Evolutionary conservation across 495 filamentous ascomycete species (phyloP).

Genomic region (Melanomma pulvis-pyrius): DNA sequence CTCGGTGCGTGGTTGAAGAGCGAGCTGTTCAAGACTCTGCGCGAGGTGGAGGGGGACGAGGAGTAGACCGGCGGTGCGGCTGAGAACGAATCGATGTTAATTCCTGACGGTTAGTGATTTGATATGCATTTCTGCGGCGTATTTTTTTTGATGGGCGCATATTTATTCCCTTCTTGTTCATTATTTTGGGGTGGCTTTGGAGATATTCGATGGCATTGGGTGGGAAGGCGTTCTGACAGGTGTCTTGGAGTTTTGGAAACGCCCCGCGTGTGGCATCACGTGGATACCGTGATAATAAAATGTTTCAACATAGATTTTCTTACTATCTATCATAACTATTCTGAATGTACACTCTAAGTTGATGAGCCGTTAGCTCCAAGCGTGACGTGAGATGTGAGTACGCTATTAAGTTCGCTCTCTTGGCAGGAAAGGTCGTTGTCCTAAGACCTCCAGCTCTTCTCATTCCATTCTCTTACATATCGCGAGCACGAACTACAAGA

Average conservation of each 20-base stretch:
- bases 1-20: constrained; percentile 36
- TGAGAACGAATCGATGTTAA: neutral
- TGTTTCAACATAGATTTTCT: neutral
- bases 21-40: constrained; percentile 27
- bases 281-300: neutral
- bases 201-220: neutral
- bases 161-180: neutral
- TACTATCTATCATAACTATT: neutral
- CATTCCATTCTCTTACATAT: neutral
- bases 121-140: neutral
- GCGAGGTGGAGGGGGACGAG: constrained; percentile 15
- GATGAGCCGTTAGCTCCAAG: no score
- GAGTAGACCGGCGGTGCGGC: neutral
- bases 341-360: no score
- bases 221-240: neutral
- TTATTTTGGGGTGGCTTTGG: neutral
- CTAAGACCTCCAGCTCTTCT: no score
- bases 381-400: no score
- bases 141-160: neutral
- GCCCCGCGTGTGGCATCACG: neutral
- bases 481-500: no score
- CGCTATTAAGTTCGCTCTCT: no score
- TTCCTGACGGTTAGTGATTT: constrained; percentile 8
- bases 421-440: no score
- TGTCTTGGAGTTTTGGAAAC: neutral